Base-by-base conservation (phyloP, 345 rosid genomes). In the Psidium guajava region DNA sequence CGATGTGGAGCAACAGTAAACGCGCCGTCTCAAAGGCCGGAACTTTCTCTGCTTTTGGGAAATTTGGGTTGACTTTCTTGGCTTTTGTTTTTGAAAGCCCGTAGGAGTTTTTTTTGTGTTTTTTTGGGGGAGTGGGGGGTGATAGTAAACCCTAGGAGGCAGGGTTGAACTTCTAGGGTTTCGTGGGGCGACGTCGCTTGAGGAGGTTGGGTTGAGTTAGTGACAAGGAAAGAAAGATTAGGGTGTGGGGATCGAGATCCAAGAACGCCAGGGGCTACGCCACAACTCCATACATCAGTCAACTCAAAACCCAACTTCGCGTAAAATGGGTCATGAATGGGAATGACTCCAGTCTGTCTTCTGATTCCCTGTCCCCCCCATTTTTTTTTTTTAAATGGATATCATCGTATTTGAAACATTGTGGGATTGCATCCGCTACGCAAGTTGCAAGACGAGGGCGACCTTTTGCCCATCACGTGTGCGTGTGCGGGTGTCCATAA, bases 21-120 rank as follows among this genome's bases (percentile, higher is more conserved):
- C 57, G 83, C 83, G 83, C 57, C 83, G 83, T 52, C 83, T 82
- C 54, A 82, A 82, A 50, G 83, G 58, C 83, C 56, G 83, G 57
- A 58, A 82, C 44, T n/a, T 24, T 82, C 57, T 50, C 57, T 50
- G 42, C 57, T 82, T 82, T 36, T 82, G 36, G 83, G 24, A 52
- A 16, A 36, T 50, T n/a, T 24, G 6, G 32, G 55, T 81, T 82
- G 22, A 22, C 57, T 15, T 50, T 15, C 6, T 81, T 22, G 12
- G 11, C 16, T 8, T 16, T 28, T 28, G 2, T 8, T 32, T 9
- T 64, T 28, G 44, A 64, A 28, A 64, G 77, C 47, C 77, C 47
- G 36, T 69, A 32, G 77, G 18, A 40, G 24, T 18, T 69, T 32
- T 69, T 28, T 59, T n/a, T 36, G 18, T 20, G 24, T 18, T 69